Conservation (phyloP, 2,329 filamentous ascomycete species). For the Colletotrichum lupini region DNA sequence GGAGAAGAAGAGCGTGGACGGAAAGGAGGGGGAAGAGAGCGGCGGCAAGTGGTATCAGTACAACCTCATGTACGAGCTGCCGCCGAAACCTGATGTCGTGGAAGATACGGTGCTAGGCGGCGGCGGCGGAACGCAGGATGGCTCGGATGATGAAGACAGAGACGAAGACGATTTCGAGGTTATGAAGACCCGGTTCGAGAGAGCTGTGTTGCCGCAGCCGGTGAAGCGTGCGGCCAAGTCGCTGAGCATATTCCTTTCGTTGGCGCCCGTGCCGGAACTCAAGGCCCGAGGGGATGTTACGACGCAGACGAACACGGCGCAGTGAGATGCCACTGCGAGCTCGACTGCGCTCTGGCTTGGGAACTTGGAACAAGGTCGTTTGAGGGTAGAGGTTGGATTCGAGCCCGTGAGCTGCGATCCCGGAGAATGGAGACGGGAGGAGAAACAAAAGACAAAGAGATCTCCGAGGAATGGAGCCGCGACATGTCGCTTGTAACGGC, state of each 20-base stretch:
- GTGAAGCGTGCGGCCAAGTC: conserved; percentile 60
- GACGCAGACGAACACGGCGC: conserved; percentile 55
- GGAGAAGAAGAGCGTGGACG: conserved; percentile 39
- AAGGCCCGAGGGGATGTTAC: conserved; percentile 59
- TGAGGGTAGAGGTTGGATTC: neutral
- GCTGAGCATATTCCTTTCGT: conserved; percentile 71
- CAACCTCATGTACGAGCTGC: conserved; percentile 65
- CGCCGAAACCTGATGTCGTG: conserved; percentile 48
- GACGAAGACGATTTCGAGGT: conserved; percentile 63
- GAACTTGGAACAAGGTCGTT: no score
- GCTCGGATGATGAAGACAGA: conserved; percentile 50
- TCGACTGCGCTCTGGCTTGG: neutral
- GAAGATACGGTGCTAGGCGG: conserved; percentile 55
- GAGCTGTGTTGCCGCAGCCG: conserved; percentile 60
- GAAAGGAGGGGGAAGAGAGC: conserved; percentile 42
- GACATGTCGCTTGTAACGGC: neutral
- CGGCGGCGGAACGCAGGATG: conserved; percentile 39
- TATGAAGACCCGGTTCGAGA: conserved; percentile 67
- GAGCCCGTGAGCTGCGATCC: neutral
- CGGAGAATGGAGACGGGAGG: neutral
- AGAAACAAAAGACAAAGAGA: no score
- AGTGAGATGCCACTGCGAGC: conserved; percentile 36
- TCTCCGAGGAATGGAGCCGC: no score
- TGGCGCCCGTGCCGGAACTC: conserved; percentile 64
- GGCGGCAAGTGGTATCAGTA: conserved; percentile 64